Base-by-base conservation (phyloP, 495 filamentous ascomycete genomes). In the Platismatia glauca region DNA sequence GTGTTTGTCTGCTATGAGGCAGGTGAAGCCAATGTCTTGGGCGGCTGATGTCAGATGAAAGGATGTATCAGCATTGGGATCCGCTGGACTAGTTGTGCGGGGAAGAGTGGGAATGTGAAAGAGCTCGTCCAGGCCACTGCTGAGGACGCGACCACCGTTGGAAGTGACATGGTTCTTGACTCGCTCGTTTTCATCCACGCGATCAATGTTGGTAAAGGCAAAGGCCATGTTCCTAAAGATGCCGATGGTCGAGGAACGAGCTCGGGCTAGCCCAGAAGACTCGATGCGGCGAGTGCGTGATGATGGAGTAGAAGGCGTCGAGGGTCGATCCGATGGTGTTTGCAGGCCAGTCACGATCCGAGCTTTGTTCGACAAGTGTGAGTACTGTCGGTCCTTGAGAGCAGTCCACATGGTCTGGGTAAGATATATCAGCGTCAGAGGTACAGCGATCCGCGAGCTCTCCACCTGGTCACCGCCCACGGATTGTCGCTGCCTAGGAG, bases 1-100 rank as follows among this genome's bases (percentile, higher is more conserved):
- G 72, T 96, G 86, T 34, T 82, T 82, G 71, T 97, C 89, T 0
- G 94, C 86, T 64, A 98, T 91, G 22, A 97, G 75, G 29, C 88
- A 90, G 1, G 86, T 81, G 72, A 98, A 97, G 7, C 90, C 89
- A 0, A 87, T 74, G 15, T 77, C 70, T 22, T 77, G 71, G 34
- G 84, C 81, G 16, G 74, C 71, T 0, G 74, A 46, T 1, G 75
- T 84, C 29, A 88, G 72, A 4, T 70, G 67, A 22, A 89, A 74
- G 2, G 65, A 7, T 73, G 66, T 27, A 39, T 70, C 70, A 44
- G 71, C 65, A 35, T 71, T 66, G 57, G 52, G 61, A 13, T 63
- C 53, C 13, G 58, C 52, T 18, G 66, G 61, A 20, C 60, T 68
- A 35, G 61, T 44, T 13, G 59, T 63, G 64, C 74, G 76, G 29